Percentiles rank a stretch among this genome's conserved stretches.
Evolutionary conservation across 2,329 filamentous ascomycete species (phyloP).

Genomic region (Hymenoscyphus salicellus): DNA sequence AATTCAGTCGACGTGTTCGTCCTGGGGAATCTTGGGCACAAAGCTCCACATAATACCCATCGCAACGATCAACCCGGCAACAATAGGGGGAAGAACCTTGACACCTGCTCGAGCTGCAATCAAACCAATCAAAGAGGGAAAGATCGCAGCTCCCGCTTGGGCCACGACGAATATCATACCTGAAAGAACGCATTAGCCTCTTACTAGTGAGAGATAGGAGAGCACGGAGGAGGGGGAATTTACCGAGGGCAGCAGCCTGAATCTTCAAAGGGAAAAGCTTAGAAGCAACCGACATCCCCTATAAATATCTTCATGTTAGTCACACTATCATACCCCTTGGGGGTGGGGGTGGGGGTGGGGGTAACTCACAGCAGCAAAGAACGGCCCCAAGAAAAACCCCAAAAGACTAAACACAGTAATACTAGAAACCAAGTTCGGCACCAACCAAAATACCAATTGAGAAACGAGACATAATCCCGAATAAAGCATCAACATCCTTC

Average conservation of each 20-base stretch:
- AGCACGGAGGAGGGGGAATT: too few species aligned
- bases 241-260: not conserved
- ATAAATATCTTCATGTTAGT: not conserved
- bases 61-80: slow-evolving; percentile 46
- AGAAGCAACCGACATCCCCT: not conserved
- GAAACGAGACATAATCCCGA: slow-evolving; percentile 49
- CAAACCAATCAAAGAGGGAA: slow-evolving; percentile 54
- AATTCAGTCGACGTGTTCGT: not conserved
- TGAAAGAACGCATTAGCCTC: not conserved
- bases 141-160: slow-evolving; percentile 53
- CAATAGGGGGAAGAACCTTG: slow-evolving; percentile 49
- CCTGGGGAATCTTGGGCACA: slow-evolving; percentile 31
- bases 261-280: not conserved
- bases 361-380: slow-evolving; percentile 55
- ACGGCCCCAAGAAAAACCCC: slow-evolving; percentile 56
- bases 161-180: slow-evolving; percentile 43
- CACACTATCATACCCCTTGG: not conserved
- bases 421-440: slow-evolving; percentile 46
- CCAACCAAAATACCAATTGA: slow-evolving; percentile 60
- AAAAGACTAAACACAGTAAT: slow-evolving; percentile 53
- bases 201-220: too few species aligned
- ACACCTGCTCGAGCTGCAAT: slow-evolving; percentile 47
- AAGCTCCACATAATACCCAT: slow-evolving; percentile 49
- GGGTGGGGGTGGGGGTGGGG: too few species aligned
- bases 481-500: slow-evolving; percentile 56